These are phyloP conservation scores for Boeremia exigua DNA, from an alignment of 2,329 filamentous ascomycete species.

Conservation along the genomic window DNA sequence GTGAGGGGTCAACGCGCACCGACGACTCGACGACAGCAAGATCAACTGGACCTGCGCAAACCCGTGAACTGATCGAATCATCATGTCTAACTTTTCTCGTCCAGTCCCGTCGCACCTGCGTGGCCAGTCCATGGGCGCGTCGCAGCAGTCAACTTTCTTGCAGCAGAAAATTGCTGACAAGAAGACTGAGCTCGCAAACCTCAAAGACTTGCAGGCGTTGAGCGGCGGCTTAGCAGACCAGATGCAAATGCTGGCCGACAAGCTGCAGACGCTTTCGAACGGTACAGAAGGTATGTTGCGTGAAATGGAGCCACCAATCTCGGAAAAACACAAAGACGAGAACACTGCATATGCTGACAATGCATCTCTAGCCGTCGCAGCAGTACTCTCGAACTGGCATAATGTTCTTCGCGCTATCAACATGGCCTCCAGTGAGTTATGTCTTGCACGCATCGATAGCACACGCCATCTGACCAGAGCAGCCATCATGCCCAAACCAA, in stretches of 20 bases:
- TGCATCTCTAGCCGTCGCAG: slow-evolving; percentile 70
- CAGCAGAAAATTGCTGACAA: slow-evolving; percentile 83
- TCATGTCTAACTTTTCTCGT: slow-evolving; percentile 51
- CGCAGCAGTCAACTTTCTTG: slow-evolving; percentile 70
- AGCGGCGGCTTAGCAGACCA: slow-evolving; percentile 79
- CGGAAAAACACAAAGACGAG: neutral
- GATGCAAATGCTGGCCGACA: slow-evolving; percentile 82
- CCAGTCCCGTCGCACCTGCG: slow-evolving; percentile 70
- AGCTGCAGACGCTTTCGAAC: slow-evolving; percentile 76
- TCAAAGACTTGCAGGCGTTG: slow-evolving; percentile 78
- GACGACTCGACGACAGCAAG: neutral
- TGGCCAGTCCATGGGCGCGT: slow-evolving; percentile 49
- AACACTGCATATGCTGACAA: slow-evolving; percentile 1
- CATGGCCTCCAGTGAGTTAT: slow-evolving; percentile 77
- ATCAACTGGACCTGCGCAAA: neutral
- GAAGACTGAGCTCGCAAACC: slow-evolving; percentile 79
- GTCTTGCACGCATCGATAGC: neutral
- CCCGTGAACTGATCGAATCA: neutral
- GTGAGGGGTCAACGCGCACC: slow-evolving; percentile 31
- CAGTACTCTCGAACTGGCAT: slow-evolving; percentile 87
- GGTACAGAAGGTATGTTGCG: slow-evolving; percentile 73
- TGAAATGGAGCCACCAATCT: neutral
- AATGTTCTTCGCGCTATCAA: slow-evolving; percentile 84
- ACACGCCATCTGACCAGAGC: slow-evolving; percentile 19
- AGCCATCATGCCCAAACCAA: slow-evolving; percentile 74